Conservation (phyloP, 805 yeast species). For the Yarrowia sp. region DNA sequence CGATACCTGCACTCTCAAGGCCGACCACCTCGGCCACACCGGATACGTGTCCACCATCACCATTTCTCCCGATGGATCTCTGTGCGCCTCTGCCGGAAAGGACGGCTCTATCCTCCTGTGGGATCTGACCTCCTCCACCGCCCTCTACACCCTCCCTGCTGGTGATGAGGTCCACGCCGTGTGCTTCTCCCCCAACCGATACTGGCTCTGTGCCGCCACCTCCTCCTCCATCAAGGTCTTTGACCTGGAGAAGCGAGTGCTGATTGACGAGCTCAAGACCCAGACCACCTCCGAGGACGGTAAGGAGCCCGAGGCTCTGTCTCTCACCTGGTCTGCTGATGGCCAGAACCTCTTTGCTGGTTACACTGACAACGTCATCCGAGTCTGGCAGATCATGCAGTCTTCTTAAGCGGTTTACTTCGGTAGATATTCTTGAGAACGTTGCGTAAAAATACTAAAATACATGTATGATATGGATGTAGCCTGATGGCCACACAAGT, state of each 20-base stretch:
- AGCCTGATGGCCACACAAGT: too few relatives aligned
- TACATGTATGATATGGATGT: conserved; percentile 23
- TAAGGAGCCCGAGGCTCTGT: conserved; percentile 96
- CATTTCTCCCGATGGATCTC: conserved; percentile 99
- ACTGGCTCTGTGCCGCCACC: conserved; percentile 99
- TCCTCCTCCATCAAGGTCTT: conserved; percentile 95
- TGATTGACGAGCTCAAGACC: conserved; percentile 97
- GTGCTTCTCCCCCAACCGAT: conserved; percentile 99
- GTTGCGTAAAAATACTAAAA: conserved; percentile 23
- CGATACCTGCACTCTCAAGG: conserved; percentile 74
- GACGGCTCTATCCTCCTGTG: conserved; percentile 98
- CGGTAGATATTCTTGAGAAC: too few relatives aligned
- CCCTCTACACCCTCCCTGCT: conserved; percentile 89
- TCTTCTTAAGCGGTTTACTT: conserved; percentile 31
- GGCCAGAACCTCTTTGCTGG: conserved; percentile 99
- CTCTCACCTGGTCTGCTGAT: conserved; percentile 99
- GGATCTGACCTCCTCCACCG: conserved; percentile 84
- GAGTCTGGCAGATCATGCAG: conserved; percentile 99
- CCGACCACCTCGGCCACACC: conserved; percentile 99
- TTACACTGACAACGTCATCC: conserved; percentile 98
- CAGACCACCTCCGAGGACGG: conserved; percentile 84
- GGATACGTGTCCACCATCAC: conserved; percentile 97
- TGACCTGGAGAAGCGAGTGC: conserved; percentile 91
- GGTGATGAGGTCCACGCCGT: conserved; percentile 97
- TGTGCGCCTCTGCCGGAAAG: conserved; percentile 99